Evolutionary conservation across 257 asterid genomes (phyloP).

Genomic region (Gardenia jasminoides): DNA sequence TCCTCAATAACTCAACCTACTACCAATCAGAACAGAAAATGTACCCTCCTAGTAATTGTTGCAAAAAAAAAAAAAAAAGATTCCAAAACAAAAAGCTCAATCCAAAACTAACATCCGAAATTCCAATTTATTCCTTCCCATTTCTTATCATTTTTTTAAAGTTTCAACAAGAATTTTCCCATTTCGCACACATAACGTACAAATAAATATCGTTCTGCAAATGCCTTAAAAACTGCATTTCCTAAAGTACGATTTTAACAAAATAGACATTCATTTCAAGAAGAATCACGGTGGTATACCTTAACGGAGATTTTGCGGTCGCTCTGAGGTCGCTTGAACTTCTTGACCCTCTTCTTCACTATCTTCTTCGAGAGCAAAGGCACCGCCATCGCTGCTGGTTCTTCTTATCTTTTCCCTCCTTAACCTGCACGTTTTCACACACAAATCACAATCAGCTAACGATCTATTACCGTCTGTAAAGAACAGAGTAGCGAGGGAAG

Average conservation of each 20-base stretch:
- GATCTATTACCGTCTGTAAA: not conserved
- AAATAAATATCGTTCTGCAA: not conserved
- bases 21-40: not conserved
- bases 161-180: no score
- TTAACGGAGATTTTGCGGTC: conserved; percentile 37
- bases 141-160: not conserved
- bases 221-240: not conserved
- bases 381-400: conserved; percentile 25
- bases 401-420: conserved; percentile 4
- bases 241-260: no score
- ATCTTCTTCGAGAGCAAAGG: conserved; percentile 36
- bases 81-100: not conserved
- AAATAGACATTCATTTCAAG: no score
- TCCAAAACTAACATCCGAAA: not conserved
- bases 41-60: not conserved
- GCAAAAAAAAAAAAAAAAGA: not conserved
- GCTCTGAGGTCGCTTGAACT: conserved; percentile 39
- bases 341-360: conserved; percentile 35
- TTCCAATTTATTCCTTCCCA: not conserved
- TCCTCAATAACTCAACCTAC: not conserved
- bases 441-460: not conserved
- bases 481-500: no score
- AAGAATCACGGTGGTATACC: conserved; percentile 5
- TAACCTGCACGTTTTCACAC: not conserved
- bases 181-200: not conserved